These are phyloP conservation scores for Talaromyces sp. DNA, from an alignment of 2,329 filamentous ascomycete genomes.

Conservation along the genomic window DNA sequence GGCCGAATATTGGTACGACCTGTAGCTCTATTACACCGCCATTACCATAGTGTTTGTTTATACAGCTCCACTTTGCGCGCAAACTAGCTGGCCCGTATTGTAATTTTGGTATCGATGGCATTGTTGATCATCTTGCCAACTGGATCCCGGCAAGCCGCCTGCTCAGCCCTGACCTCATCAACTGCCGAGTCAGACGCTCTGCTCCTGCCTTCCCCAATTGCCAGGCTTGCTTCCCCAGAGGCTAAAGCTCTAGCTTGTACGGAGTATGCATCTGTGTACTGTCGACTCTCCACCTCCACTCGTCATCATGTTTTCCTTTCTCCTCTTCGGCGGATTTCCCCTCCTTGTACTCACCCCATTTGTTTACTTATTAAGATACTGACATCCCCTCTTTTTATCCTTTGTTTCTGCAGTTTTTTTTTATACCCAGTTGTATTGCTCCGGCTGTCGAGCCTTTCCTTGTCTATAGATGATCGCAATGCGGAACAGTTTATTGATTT, in stretches of 20 bases:
- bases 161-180: not conserved
- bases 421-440: not conserved
- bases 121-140: conserved; percentile 2
- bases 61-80: not conserved
- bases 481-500: conserved; percentile 35
- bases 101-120: conserved; percentile 6
- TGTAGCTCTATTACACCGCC: not conserved
- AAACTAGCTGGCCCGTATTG: not conserved
- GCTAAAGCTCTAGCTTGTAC: not conserved
- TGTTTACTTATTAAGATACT: not conserved
- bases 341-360: not conserved
- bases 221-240: not conserved
- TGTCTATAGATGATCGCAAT: conserved; percentile 22
- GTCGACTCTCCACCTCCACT: not conserved
- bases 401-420: not conserved
- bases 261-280: not conserved
- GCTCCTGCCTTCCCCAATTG: too few relatives aligned
- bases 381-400: not conserved
- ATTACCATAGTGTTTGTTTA: not conserved
- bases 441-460: not conserved
- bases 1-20: not conserved
- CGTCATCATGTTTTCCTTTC: not conserved
- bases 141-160: not conserved
- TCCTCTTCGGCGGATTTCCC: not conserved
- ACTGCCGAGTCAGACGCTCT: not conserved